Evolutionary conservation across 2,329 filamentous ascomycete genomes (phyloP).

Genomic region (Epichloe gansuensis): DNA sequence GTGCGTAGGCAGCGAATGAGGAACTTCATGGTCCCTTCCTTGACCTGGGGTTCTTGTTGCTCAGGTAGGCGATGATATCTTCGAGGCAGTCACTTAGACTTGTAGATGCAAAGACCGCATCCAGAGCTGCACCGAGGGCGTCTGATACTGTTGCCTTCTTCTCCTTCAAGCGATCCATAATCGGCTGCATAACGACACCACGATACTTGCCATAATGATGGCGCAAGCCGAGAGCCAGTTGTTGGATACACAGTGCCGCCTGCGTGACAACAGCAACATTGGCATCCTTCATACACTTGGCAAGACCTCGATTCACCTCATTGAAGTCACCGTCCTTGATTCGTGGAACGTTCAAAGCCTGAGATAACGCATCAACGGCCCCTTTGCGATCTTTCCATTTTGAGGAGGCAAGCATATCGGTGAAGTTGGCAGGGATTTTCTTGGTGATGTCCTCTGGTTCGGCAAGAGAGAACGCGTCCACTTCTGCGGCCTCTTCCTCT

Average conservation of each 20-base stretch:
- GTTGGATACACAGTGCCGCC: slow-evolving; percentile 85
- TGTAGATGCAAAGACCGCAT: slow-evolving; percentile 54
- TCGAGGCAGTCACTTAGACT: slow-evolving; percentile 77
- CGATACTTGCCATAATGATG: slow-evolving; percentile 72
- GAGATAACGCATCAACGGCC: slow-evolving; percentile 69
- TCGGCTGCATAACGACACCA: slow-evolving; percentile 67
- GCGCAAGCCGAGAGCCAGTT: slow-evolving; percentile 74
- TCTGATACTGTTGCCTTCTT: slow-evolving; percentile 88
- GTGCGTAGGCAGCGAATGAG: slow-evolving; percentile 77
- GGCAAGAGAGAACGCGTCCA: slow-evolving; percentile 71
- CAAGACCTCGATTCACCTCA: slow-evolving; percentile 71
- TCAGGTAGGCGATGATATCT: slow-evolving; percentile 72
- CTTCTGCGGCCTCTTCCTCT: slow-evolving; percentile 41
- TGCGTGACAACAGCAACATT: slow-evolving; percentile 91
- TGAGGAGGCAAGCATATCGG: slow-evolving; percentile 72
- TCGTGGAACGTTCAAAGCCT: slow-evolving; percentile 66
- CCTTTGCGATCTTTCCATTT: slow-evolving; percentile 99
- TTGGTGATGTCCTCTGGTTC: slow-evolving; percentile 79
- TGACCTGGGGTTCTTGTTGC: slow-evolving; percentile 95
- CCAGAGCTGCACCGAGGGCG: slow-evolving; percentile 73
- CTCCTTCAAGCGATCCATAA: slow-evolving; percentile 93
- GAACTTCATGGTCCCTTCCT: slow-evolving; percentile 89
- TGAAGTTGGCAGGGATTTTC: slow-evolving; percentile 71
- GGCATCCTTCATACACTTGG: slow-evolving; percentile 98
- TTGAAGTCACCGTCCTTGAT: slow-evolving; percentile 87